Percentiles rank a stretch among this genome's conserved stretches.
Evolutionary conservation across 768 basidiomycete genomes (phyloP).

Genomic region (Leccinum olivaceopallidum): DNA sequence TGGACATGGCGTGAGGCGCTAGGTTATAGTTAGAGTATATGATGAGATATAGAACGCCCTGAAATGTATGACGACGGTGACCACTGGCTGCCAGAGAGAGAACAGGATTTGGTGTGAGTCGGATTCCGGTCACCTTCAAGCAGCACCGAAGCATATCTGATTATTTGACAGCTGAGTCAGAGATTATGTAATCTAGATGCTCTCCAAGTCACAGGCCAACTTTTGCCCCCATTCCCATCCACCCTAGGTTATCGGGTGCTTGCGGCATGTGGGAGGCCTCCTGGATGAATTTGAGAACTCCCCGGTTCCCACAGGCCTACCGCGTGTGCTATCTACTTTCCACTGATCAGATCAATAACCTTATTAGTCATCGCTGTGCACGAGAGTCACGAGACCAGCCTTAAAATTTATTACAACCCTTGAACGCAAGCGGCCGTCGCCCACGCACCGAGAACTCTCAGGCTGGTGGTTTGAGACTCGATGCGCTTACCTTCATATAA

Average conservation of each 20-base stretch:
- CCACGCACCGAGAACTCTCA: too few relatives aligned
- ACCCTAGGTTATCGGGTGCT: not conserved
- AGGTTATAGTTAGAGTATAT: not conserved
- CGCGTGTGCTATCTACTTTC: too few relatives aligned
- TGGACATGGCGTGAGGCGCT: constrained; percentile 20
- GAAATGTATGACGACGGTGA: not conserved
- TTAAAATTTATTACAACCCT: too few relatives aligned
- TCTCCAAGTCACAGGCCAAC: not conserved
- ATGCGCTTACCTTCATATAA: too few relatives aligned
- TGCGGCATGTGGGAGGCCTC: not conserved
- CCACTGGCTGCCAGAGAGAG: not conserved
- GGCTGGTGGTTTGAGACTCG: too few relatives aligned
- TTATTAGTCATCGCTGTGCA: too few relatives aligned
- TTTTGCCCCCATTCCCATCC: not conserved
- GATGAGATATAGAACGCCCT: not conserved
- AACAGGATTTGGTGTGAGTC: not conserved
- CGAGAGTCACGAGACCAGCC: too few relatives aligned
- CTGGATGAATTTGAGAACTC: too few relatives aligned
- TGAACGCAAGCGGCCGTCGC: too few relatives aligned
- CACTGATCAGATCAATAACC: too few relatives aligned
- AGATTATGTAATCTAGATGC: not conserved
- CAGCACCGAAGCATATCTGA: not conserved
- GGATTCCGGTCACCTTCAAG: not conserved
- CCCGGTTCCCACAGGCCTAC: too few relatives aligned
- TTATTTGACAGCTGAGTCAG: not conserved